These are phyloP conservation scores for Creolimax fragrantissima DNA, from an alignment of 78 protist genomes.

Conservation along the genomic window DNA sequence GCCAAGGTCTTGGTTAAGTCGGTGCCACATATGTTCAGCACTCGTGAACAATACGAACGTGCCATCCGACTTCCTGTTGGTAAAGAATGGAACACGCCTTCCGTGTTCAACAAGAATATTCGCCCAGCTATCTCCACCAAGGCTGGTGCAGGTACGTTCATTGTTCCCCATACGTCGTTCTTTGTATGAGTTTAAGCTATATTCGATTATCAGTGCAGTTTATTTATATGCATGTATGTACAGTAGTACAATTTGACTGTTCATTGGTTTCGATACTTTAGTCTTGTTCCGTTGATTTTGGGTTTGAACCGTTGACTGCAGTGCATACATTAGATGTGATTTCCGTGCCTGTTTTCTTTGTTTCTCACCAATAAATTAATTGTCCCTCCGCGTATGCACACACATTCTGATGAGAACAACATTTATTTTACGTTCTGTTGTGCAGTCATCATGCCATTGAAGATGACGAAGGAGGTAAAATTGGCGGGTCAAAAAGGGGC, in stretches of 20 bases:
- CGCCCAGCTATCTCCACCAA: neutral
- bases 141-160: neutral
- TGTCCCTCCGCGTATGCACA: no score
- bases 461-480: neutral
- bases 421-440: neutral
- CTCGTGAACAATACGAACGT: neutral
- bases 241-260: no score
- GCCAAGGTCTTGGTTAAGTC: neutral
- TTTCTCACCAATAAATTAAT: no score
- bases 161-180: no score
- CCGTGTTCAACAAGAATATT: neutral
- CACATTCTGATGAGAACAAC: no score
- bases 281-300: neutral
- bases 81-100: conserved; percentile 22
- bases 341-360: neutral
- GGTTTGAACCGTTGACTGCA: neutral
- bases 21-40: neutral
- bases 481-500: neutral
- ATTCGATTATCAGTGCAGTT: neutral
- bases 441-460: neutral
- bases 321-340: neutral
- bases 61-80: neutral
- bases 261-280: no score
- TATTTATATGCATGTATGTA: neutral
- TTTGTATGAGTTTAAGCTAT: neutral